Evolutionary conservation across 768 basidiomycete species (phyloP).

Genomic region (Cystobasidium ongulense): DNA sequence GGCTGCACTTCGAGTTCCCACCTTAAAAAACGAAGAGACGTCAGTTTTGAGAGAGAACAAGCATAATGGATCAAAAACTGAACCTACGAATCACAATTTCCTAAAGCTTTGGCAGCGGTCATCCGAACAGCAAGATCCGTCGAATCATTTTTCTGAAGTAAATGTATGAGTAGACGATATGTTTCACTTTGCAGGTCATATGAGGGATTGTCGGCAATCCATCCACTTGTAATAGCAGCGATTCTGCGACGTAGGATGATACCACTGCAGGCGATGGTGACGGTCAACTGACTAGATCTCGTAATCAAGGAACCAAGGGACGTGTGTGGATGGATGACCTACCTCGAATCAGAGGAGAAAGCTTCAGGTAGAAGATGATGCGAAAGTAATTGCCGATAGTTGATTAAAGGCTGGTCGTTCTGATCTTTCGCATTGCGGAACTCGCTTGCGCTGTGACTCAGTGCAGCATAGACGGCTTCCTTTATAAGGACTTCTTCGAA

Average conservation of each 20-base stretch:
- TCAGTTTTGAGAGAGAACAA: no score
- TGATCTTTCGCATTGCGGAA: conserved; percentile 44
- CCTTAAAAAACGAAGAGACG: background rate
- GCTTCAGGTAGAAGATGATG: background rate
- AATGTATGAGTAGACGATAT: conserved; percentile 43
- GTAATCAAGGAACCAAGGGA: no score
- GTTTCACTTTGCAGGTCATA: background rate
- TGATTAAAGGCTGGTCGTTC: background rate
- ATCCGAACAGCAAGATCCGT: conserved; percentile 78
- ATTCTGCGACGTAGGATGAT: conserved; percentile 89
- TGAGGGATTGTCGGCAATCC: conserved; percentile 58
- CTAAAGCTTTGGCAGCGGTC: conserved; percentile 68
- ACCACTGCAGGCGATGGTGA: conserved; percentile 53
- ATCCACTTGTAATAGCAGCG: conserved; percentile 87
- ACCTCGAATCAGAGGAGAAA: background rate
- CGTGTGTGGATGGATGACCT: no score
- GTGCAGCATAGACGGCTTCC: conserved; percentile 21
- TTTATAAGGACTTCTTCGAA: conserved; percentile 9
- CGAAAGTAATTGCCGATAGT: background rate
- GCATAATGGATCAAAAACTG: no score
- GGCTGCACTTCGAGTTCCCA: conserved; percentile 56
- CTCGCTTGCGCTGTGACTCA: conserved; percentile 41
- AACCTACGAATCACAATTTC: conserved; percentile 60
- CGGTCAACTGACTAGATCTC: background rate
- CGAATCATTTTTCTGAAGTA: conserved; percentile 58